phyloP scores from a whole-genome alignment of 1,284 basidiomycete species.

The Wolfiporia cocos region DNA sequence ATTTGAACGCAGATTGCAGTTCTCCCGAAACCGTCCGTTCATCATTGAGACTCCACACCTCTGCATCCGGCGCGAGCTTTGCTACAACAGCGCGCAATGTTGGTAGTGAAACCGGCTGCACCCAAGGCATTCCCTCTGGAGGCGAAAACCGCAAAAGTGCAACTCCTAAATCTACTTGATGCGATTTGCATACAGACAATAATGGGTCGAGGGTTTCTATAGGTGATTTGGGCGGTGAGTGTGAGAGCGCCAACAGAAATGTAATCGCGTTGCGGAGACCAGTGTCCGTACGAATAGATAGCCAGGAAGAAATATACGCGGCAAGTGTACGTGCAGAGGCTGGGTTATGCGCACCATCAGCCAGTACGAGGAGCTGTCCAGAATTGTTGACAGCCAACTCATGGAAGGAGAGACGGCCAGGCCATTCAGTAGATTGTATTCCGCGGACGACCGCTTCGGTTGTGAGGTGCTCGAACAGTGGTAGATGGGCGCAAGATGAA shows the following conservation, averaged over 20 bases:
- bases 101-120: constrained; percentile 50
- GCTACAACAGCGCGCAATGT: constrained; percentile 41
- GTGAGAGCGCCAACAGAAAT: constrained; percentile 73
- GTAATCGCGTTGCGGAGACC: constrained; percentile 38
- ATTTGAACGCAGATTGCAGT: constrained; percentile 12
- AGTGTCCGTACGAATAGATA: constrained; percentile 9
- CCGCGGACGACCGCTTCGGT: constrained; percentile 48
- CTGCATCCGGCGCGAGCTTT: constrained; percentile 33
- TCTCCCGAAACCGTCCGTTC: constrained; percentile 23
- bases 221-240: constrained; percentile 78
- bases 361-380: constrained; percentile 52
- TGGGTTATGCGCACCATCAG: constrained; percentile 96
- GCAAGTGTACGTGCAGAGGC: constrained; percentile 72
- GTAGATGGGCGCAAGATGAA: constrained; percentile 26
- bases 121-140: constrained; percentile 91
- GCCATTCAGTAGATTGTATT: constrained; percentile 64
- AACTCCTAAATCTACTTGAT: constrained; percentile 29
- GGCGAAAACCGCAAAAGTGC: constrained; percentile 60
- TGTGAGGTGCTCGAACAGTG: constrained; percentile 34
- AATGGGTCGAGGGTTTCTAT: constrained; percentile 64
- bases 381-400: constrained; percentile 19
- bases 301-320: constrained; percentile 58
- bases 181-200: constrained; percentile 28
- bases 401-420: constrained; percentile 79
- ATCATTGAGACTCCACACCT: constrained; percentile 34